These are phyloP conservation scores for Wallacemonas sp. DNA, from an alignment of 208 protist genomes.

Conservation along the genomic window DNA sequence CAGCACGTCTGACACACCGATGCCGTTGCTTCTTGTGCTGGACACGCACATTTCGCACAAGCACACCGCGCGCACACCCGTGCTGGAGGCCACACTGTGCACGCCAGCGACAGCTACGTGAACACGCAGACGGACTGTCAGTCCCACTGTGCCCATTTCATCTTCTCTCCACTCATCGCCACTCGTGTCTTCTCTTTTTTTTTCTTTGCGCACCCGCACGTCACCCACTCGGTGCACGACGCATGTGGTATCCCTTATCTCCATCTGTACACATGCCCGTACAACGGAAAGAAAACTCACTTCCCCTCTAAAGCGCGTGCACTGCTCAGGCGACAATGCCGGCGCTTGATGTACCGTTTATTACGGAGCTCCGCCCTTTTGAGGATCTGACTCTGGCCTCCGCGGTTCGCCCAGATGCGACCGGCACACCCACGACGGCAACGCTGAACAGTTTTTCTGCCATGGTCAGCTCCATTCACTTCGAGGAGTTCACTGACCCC, in stretches of 20 bases:
- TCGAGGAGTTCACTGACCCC: conserved; percentile 17
- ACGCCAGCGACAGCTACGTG: too few species aligned
- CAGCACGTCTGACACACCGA: too few species aligned
- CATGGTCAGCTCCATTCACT: conserved; percentile 29
- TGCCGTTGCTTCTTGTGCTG: too few species aligned
- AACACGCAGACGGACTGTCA: too few species aligned
- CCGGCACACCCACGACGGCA: neutral
- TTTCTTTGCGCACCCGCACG: neutral
- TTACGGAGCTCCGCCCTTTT: conserved; percentile 35
- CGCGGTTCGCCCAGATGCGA: neutral
- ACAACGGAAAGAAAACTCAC: too few species aligned
- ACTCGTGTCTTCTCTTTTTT: neutral
- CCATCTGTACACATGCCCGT: too few species aligned
- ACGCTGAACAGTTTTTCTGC: conserved; percentile 30
- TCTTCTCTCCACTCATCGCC: neutral
- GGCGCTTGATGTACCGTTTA: conserved; percentile 39
- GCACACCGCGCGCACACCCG: too few species aligned
- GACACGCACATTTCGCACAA: too few species aligned
- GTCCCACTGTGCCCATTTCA: too few species aligned
- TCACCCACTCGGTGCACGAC: neutral
- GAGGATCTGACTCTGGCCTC: conserved; percentile 35
- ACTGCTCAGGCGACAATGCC: conserved; percentile 28
- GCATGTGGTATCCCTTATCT: neutral
- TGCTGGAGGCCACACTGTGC: too few species aligned
- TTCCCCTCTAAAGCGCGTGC: too few species aligned